phyloP scores from a whole-genome alignment of 192 early-diverging fungal genomes.

The Powellomyces hirtus region DNA sequence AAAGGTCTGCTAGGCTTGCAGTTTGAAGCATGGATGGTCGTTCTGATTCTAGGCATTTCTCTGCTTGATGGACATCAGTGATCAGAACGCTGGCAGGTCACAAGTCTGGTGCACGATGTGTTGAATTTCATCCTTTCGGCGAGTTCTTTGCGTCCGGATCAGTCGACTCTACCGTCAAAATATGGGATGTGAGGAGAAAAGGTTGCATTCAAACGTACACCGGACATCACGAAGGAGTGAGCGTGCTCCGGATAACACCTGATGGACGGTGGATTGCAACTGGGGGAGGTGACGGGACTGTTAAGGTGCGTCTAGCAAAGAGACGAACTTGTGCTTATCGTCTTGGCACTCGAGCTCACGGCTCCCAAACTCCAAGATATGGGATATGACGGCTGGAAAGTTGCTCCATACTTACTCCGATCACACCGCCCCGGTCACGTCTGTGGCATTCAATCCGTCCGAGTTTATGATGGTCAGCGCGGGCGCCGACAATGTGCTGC shows the following conservation, averaged over 20 bases:
- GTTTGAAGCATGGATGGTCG: too few relatives aligned
- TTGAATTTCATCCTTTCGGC: constrained; percentile 68
- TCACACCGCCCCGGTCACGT: constrained; percentile 34
- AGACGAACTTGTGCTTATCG: too few relatives aligned
- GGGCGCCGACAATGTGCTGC: constrained; percentile 38
- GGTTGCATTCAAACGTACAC: constrained; percentile 63
- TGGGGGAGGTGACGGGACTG: constrained; percentile 42
- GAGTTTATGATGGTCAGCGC: constrained; percentile 55
- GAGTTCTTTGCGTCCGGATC: constrained; percentile 68
- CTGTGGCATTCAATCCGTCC: constrained; percentile 54
- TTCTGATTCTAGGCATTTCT: too few relatives aligned
- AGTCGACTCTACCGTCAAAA: constrained; percentile 49
- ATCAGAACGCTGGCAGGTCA: constrained; percentile 59
- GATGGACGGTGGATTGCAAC: constrained; percentile 63
- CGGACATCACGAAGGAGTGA: constrained; percentile 36
- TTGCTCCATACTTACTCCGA: constrained; percentile 43
- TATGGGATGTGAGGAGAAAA: constrained; percentile 63
- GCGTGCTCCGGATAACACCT: constrained; percentile 49
- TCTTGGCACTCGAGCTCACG: neutral
- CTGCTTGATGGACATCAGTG: constrained; percentile 21
- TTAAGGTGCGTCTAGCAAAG: constrained; percentile 42
- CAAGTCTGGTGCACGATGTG: constrained; percentile 30
- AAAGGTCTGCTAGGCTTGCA: constrained; percentile 41
- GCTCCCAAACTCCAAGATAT: constrained; percentile 32
- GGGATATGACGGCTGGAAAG: constrained; percentile 62